Evolutionary conservation across 805 yeast genomes (phyloP), one percentile per base, ranked within the genome.

Genomic region (Spencermartinsiella europaea): DNA sequence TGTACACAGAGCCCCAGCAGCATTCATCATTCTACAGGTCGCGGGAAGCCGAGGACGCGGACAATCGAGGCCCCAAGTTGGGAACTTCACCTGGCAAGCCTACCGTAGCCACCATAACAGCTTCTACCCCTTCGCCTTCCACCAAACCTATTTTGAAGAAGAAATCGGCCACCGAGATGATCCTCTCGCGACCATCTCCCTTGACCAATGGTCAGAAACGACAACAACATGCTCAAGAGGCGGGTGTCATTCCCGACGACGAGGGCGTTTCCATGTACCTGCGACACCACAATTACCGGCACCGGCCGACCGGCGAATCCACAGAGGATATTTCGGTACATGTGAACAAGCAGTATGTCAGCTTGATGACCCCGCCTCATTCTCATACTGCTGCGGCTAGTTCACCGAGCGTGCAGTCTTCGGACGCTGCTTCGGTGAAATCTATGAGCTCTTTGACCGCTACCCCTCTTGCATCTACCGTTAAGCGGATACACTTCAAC

Each of bases 111-210:
- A 34, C 51, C 2, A 16, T 52, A 34, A 20, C 52, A n/a, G 45
- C 47, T 5, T 38, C 52, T 14, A 42, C 54, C 7, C 27, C 48
- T 35, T 21, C 21, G 16, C 25, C 47, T 5, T n/a, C 46, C 12
- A 62, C 86, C 22, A 90, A 90, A 66, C 93, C 97, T 21, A 91
- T 91, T 49, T 70, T 91, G 58, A 91, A 91, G 67, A 85, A 86
- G 66, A 78, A 93, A 60, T 80, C 95, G 1, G 83, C 86, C 35
- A 81, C 88, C 36, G 96, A 89, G 63, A 80, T 76, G 66, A 79
- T 91, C 74, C 75, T 87, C 25, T 64, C 54, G 5, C 46, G 55
- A 3, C 53, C 55, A 8, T 51, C 56, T 7, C 43, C 51, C 28
- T 10, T 50, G 34, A 21, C 47, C 10, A 34, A 46, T 33, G 39